Conservation (phyloP, 192 early-diverging fungal species). For the Polychytrium aggregatum region DNA sequence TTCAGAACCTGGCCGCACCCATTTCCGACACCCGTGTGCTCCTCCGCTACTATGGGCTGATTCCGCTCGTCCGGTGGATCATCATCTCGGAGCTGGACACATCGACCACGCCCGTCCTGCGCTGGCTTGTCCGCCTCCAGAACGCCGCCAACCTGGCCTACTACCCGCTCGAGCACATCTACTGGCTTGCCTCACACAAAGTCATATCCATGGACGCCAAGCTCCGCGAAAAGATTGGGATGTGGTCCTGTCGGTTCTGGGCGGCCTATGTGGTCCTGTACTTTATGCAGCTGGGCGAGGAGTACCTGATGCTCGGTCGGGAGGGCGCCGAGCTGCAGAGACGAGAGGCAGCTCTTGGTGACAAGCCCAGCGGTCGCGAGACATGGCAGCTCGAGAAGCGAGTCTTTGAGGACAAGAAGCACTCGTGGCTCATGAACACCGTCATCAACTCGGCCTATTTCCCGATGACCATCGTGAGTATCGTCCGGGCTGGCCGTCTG, state of each 20-base stretch:
- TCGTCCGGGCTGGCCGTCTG: too few relatives aligned
- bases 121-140: constrained; percentile 70
- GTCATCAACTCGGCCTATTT: constrained; percentile 89
- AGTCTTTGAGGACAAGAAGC: constrained; percentile 52
- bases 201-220: constrained; percentile 64
- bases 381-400: constrained; percentile 18
- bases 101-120: constrained; percentile 46
- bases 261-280: constrained; percentile 83
- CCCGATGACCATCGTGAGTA: constrained; percentile 67
- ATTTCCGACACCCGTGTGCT: constrained; percentile 87
- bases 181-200: constrained; percentile 84
- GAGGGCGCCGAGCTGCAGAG: constrained; percentile 9
- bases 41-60: constrained; percentile 60
- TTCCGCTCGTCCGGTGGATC: constrained; percentile 83
- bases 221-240: constrained; percentile 63
- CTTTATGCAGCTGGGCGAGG: constrained; percentile 71
- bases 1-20: constrained; percentile 72
- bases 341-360: constrained; percentile 7
- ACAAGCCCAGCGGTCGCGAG: background rate
- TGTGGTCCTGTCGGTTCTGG: constrained; percentile 97
- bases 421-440: constrained; percentile 56
- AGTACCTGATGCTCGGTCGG: constrained; percentile 17
- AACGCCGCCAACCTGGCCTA: constrained; percentile 77
- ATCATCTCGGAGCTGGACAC: constrained; percentile 57
- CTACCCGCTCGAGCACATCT: constrained; percentile 94